phyloP scores from a whole-genome alignment of 495 filamentous ascomycete species.

The Haplographium delicatum region DNA sequence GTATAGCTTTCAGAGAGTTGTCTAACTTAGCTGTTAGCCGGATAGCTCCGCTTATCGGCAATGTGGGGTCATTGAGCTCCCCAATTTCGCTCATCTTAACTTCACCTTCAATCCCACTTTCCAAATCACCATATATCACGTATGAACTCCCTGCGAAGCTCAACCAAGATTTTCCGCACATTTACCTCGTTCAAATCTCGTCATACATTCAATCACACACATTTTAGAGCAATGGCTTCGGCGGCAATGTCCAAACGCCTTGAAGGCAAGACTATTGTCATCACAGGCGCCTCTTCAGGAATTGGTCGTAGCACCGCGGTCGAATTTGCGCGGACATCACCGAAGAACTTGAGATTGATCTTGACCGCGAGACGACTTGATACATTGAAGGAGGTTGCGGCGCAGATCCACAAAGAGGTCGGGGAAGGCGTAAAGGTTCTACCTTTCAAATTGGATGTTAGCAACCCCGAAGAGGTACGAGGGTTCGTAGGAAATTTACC shows the following conservation, averaged over 20 bases:
- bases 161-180: conserved; percentile 15
- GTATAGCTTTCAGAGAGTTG: too few species aligned
- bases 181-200: neutral
- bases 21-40: too few species aligned
- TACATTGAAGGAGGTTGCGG: conserved; percentile 65
- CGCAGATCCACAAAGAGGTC: conserved; percentile 72
- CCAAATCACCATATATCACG: neutral
- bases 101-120: too few species aligned
- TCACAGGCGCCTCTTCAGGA: conserved; percentile 91
- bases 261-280: conserved; percentile 85
- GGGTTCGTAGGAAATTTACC: conserved; percentile 71
- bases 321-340: conserved; percentile 87
- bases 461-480: conserved; percentile 68
- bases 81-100: too few species aligned
- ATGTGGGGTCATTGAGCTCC: too few species aligned
- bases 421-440: conserved; percentile 77
- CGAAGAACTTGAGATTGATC: conserved; percentile 75
- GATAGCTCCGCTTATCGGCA: too few species aligned
- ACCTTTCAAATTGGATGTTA: conserved; percentile 82
- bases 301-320: conserved; percentile 82
- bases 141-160: conserved; percentile 13
- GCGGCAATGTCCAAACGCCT: conserved; percentile 78
- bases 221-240: conserved; percentile 55
- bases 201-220: neutral
- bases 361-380: conserved; percentile 83